A percentile compares a stretch with the other conserved stretches of the same genome.
These are phyloP conservation scores for Mucor ambiguus DNA, from an alignment of 371 early-diverging fungal genomes.

Conservation along the genomic window DNA sequence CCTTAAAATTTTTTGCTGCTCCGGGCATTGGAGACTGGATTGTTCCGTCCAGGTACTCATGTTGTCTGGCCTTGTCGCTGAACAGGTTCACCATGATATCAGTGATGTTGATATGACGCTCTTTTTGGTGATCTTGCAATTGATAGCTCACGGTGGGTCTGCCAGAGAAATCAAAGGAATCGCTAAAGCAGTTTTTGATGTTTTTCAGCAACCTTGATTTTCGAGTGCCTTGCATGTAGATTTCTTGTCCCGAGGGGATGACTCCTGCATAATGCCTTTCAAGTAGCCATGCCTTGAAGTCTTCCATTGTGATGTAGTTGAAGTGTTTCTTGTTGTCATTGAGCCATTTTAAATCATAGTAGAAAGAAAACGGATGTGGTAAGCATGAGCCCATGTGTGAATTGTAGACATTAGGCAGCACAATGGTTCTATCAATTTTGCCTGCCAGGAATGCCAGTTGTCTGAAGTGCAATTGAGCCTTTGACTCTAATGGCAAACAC, in stretches of 20 bases:
- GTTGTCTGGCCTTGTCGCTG: constrained; percentile 33
- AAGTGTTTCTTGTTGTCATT: constrained; percentile 21
- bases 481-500: constrained; percentile 33
- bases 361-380: constrained; percentile 29
- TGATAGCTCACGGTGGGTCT: constrained; percentile 34
- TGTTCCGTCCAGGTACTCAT: constrained; percentile 20
- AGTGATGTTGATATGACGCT: constrained; percentile 33
- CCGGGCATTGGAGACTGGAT: background rate
- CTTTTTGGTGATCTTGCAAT: constrained; percentile 24
- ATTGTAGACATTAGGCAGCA: constrained; percentile 36
- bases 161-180: constrained; percentile 22
- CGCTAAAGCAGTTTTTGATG: constrained; percentile 25
- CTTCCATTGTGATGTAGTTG: constrained; percentile 34
- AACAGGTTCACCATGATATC: constrained; percentile 29
- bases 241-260: constrained; percentile 41
- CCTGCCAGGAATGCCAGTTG: constrained; percentile 39
- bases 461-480: constrained; percentile 43
- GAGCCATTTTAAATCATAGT: constrained; percentile 33
- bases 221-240: constrained; percentile 27
- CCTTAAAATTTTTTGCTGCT: background rate
- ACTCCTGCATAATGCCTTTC: constrained; percentile 21
- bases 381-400: constrained; percentile 38
- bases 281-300: constrained; percentile 31
- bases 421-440: constrained; percentile 31
- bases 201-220: constrained; percentile 17